Evolutionary conservation across 306 rosid genomes (phyloP).

Genomic region (Medicago ruthenica): DNA sequence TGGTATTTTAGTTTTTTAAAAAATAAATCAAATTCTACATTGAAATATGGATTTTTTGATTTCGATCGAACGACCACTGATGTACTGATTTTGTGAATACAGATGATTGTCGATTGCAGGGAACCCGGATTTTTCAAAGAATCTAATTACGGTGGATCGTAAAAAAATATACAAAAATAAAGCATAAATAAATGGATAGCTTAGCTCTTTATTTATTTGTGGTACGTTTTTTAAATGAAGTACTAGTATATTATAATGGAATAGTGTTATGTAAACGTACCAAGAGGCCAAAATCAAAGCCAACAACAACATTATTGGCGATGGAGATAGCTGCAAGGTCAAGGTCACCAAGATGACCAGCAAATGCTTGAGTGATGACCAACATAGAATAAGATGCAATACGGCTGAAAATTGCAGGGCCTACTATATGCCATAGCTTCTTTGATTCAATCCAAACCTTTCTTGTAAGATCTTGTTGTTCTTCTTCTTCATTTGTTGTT

Average conservation of each 20-base stretch:
- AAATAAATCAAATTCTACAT: too few species aligned
- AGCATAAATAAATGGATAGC: too few species aligned
- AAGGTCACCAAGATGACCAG: conserved; percentile 77
- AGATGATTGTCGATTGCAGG: neutral
- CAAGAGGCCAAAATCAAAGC: conserved; percentile 77
- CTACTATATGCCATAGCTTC: conserved; percentile 82
- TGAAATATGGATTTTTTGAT: too few species aligned
- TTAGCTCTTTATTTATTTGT: too few species aligned
- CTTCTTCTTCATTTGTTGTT: conserved; percentile 31
- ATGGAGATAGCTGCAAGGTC: conserved; percentile 77
- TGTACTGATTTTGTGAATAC: too few species aligned
- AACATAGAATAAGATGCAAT: conserved; percentile 57
- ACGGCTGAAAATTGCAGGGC: conserved; percentile 75
- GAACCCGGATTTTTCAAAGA: neutral
- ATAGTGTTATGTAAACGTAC: conserved; percentile 26
- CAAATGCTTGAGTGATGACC: conserved; percentile 79
- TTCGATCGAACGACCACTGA: neutral
- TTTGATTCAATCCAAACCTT: conserved; percentile 64
- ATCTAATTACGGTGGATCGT: neutral
- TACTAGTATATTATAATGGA: neutral
- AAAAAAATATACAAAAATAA: too few species aligned
- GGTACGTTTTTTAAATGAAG: too few species aligned
- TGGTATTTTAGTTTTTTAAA: too few species aligned
- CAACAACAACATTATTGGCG: conserved; percentile 63
- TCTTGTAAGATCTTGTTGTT: conserved; percentile 11